Conservation (phyloP, 345 rosid species). For the Euclidium syriacum region DNA sequence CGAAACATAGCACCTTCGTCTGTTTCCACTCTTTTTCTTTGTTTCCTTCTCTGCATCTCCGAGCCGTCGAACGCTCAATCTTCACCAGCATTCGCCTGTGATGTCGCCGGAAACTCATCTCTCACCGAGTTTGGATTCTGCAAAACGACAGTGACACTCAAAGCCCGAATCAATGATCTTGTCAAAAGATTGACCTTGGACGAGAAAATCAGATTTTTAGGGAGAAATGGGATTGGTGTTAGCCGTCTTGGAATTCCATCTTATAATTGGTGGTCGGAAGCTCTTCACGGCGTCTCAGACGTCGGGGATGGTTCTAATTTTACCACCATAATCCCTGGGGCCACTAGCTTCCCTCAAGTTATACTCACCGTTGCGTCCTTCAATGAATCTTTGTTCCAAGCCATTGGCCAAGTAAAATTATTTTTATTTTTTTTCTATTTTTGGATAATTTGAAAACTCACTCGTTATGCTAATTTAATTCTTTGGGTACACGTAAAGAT, state of each 20-base stretch:
- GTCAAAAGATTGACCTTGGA: constrained; percentile 45
- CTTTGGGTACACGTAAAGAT: no score
- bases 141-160: constrained; percentile 45
- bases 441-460: no score
- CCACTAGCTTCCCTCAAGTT: constrained; percentile 74
- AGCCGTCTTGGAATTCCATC: constrained; percentile 66
- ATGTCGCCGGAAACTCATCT: constrained; percentile 34
- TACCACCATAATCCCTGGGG: constrained; percentile 40
- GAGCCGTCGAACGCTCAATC: constrained; percentile 25
- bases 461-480: no score
- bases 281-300: constrained; percentile 67
- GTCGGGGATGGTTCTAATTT: constrained; percentile 67
- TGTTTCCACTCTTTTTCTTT: constrained; percentile 32
- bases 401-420: constrained; percentile 60
- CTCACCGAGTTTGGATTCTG: constrained; percentile 46
- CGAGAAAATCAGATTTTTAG: constrained; percentile 54
- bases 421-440: not conserved
- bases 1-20: not conserved
- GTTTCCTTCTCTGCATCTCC: not conserved
- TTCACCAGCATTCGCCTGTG: constrained; percentile 57
- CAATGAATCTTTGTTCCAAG: constrained; percentile 53
- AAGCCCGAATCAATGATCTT: constrained; percentile 49
- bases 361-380: constrained; percentile 55
- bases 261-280: constrained; percentile 84
- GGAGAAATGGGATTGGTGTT: constrained; percentile 49